Evolutionary conservation across 1,139 yeast genomes (phyloP).

Genomic region (Yamadazyma triangularis): DNA sequence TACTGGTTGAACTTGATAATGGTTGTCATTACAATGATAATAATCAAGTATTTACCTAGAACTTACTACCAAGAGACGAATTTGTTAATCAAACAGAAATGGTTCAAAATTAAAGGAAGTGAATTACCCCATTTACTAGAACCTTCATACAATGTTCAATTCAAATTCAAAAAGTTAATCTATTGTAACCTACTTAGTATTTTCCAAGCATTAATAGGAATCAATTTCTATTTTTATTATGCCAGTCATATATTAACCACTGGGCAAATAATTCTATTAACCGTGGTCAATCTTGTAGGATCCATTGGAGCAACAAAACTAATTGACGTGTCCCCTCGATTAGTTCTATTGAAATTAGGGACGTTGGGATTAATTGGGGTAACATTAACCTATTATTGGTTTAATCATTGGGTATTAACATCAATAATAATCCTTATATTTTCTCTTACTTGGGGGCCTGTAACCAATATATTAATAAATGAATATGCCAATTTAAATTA

Average conservation of each 20-base stretch:
- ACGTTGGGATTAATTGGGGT: constrained; percentile 4
- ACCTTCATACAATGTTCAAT: background rate
- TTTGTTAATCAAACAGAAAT: background rate
- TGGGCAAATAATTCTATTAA: constrained; percentile 2
- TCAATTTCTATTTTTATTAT: constrained; percentile 31
- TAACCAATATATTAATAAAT: constrained; percentile 23
- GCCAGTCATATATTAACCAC: constrained; percentile 17
- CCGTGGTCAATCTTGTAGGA: constrained; percentile 10
- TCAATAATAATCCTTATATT: constrained; percentile 18
- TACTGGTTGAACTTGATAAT: constrained; percentile 5
- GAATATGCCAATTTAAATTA: constrained; percentile 19
- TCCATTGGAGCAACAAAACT: constrained; percentile 6
- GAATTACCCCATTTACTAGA: background rate
- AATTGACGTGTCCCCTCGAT: constrained; percentile 5
- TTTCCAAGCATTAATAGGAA: constrained; percentile 33
- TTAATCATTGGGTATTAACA: constrained; percentile 4
- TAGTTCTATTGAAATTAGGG: constrained; percentile 7
- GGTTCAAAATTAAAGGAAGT: background rate
- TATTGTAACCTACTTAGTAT: constrained; percentile 20
- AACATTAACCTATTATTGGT: constrained; percentile 5
- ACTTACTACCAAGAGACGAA: constrained; percentile 5
- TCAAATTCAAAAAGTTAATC: constrained; percentile 7
- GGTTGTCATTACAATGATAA: constrained; percentile 2
- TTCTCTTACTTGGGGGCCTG: constrained; percentile 33
- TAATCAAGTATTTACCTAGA: constrained; percentile 5